phyloP scores from a whole-genome alignment of 257 asterid species.

The Solanum megistacrolobum region DNA sequence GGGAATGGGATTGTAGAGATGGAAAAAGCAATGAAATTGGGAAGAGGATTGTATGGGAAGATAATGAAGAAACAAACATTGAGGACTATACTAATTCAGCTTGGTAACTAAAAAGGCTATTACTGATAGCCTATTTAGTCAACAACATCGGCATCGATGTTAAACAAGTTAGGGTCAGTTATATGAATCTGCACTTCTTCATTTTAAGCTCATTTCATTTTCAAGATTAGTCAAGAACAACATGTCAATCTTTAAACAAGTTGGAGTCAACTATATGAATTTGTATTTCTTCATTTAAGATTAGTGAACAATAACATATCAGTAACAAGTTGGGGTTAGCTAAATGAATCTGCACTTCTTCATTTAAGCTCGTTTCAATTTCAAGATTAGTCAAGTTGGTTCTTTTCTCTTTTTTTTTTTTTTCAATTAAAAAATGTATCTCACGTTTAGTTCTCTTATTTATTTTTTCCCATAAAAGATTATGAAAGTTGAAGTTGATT shows the following conservation, averaged over 20 bases:
- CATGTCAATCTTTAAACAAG: not conserved
- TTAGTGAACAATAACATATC: not conserved
- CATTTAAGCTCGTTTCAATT: not conserved
- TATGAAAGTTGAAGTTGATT: not conserved
- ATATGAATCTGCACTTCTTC: not conserved
- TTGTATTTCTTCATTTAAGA: too few relatives aligned
- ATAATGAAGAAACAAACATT: constrained; percentile 68
- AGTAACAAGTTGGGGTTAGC: not conserved
- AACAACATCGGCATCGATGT: not conserved
- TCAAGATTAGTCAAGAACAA: not conserved
- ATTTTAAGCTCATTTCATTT: not conserved
- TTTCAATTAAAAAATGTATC: too few relatives aligned
- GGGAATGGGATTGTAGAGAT: constrained; percentile 24
- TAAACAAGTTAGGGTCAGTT: not conserved
- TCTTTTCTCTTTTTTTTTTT: not conserved
- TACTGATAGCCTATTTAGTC: not conserved
- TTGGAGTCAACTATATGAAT: too few relatives aligned
- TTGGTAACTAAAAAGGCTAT: not conserved
- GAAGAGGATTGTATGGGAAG: constrained; percentile 84
- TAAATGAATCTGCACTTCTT: too few relatives aligned
- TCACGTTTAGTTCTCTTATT: too few relatives aligned
- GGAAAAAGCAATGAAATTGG: constrained; percentile 51
- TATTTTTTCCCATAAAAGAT: not conserved
- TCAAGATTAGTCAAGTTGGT: not conserved
- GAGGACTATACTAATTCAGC: constrained; percentile 37